Conservation (phyloP, 108 stramenopile species). For the Nitzschia palea region DNA sequence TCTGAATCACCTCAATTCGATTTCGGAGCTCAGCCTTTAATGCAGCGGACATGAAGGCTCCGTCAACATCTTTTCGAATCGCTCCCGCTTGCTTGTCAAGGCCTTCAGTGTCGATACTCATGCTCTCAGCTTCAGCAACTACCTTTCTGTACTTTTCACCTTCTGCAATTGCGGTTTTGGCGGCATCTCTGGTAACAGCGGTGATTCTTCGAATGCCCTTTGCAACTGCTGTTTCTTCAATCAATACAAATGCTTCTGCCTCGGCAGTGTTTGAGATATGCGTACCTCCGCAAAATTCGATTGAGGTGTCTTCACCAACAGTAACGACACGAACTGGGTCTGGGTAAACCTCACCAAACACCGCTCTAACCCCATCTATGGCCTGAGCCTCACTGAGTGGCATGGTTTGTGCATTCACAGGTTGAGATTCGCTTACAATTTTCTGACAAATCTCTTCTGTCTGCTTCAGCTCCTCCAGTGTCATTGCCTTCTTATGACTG, state of each 20-base stretch:
- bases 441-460: slow-evolving; percentile 89
- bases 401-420: slow-evolving; percentile 70
- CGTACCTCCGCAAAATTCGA: slow-evolving; percentile 99
- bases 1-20: slow-evolving; percentile 80
- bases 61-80: slow-evolving; percentile 81
- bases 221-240: slow-evolving; percentile 95
- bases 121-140: slow-evolving; percentile 54
- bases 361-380: slow-evolving; percentile 92
- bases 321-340: slow-evolving; percentile 96
- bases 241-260: slow-evolving; percentile 91
- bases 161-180: slow-evolving; percentile 69
- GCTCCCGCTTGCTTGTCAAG: slow-evolving; percentile 82
- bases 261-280: slow-evolving; percentile 94
- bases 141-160: slow-evolving; percentile 58
- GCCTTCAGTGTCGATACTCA: slow-evolving; percentile 46
- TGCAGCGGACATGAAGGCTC: slow-evolving; percentile 69
- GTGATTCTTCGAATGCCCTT: slow-evolving; percentile 98
- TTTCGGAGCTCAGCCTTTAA: slow-evolving; percentile 80
- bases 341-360: slow-evolving; percentile 99
- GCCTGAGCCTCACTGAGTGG: slow-evolving; percentile 80
- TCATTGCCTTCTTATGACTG: slow-evolving; percentile 87
- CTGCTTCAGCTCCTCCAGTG: slow-evolving; percentile 71
- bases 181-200: slow-evolving; percentile 88
- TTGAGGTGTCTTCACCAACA: slow-evolving; percentile 87
- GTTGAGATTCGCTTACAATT: slow-evolving; percentile 56